Base-by-base conservation (phyloP, 78 protist species). In the Monosiga brevicollis region DNA sequence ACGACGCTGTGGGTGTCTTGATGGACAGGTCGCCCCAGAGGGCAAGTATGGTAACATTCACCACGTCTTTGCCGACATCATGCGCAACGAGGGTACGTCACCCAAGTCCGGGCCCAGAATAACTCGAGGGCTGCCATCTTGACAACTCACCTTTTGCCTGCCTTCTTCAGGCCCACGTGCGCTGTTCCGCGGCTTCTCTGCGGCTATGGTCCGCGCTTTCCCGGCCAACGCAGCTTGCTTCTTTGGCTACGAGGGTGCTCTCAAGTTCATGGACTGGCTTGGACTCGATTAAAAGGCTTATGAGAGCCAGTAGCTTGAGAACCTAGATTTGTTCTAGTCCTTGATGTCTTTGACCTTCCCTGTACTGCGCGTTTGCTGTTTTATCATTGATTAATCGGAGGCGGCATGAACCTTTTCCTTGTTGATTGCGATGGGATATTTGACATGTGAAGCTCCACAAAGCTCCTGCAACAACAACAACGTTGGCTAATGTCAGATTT, bases 191-290 rank as follows among this genome's bases (percentile, higher is more conserved):
- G 92, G 92, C 35, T n/a, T 86, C 23, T 54, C 22, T 0, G 87
- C 91, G 6, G 80, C 72, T 76, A 73, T 86, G 83, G 0, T 39
- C 24, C 79, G 91, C 22, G 88, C 90, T 29, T 80, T 82, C 81
- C 91, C 89, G 1, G 91, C 89, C 80, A 89, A 91, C 77, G 91
- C 95, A 0, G 95, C 92, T 9, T 85, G 90, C 84, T 92, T 92
- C 85, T 0, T 84, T 3, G 89, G 89, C 72, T 86, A 81, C 32
- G 89, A 86, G 82, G 3, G 79, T 26, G 87, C 87, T 32, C 26
- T 84, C 42, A 54, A 55, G 54, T 6, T 73, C 49, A 29, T 78
- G 72, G 87, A 84, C 73, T 54, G 41, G 37, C 10, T 84, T 29
- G 62, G 62, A n/a, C 29, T 39, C 29, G 62, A 49, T 6, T 49